phyloP scores from a whole-genome alignment of 2,329 filamentous ascomycete genomes.

The Hymenoscyphus scutula region DNA sequence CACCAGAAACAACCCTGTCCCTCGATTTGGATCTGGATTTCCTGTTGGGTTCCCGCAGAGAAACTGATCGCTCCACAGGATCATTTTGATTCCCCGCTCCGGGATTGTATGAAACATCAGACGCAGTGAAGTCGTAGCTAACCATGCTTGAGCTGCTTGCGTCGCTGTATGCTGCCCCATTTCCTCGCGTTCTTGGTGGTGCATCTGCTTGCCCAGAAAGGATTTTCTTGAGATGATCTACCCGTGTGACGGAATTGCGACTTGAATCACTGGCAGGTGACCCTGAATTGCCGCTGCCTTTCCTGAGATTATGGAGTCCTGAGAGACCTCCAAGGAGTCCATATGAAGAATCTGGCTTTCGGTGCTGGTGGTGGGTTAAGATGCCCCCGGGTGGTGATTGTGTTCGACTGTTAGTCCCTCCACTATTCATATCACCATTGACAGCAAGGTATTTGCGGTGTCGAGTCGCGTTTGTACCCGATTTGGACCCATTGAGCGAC shows the following conservation, averaged over 20 bases:
- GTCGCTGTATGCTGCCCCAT: conserved; percentile 47
- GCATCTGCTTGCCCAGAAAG: conserved; percentile 49
- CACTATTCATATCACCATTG: conserved; percentile 47
- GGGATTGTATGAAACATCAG: conserved; percentile 60
- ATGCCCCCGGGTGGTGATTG: conserved; percentile 39
- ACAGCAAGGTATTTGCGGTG: conserved; percentile 57
- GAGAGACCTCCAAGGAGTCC: conserved; percentile 36
- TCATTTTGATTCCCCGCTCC: conserved; percentile 24
- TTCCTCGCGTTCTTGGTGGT: conserved; percentile 39
- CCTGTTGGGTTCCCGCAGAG: conserved; percentile 28
- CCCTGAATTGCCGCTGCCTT: conserved; percentile 53
- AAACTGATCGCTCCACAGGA: conserved; percentile 28
- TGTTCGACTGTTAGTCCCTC: conserved; percentile 39
- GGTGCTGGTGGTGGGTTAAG: conserved; percentile 38
- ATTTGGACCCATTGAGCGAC: conserved; percentile 73
- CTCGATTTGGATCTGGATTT: conserved; percentile 34
- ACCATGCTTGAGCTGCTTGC: conserved; percentile 66
- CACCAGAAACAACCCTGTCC: conserved; percentile 26
- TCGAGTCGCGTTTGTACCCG: conserved; percentile 51
- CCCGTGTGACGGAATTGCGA: conserved; percentile 54
- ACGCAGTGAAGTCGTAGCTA: conserved; percentile 66
- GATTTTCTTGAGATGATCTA: conserved; percentile 63
- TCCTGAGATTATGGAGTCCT: conserved; percentile 47
- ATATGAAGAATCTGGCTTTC: conserved; percentile 34
- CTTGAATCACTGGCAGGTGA: conserved; percentile 42